Base-by-base conservation (phyloP, 2,329 filamentous ascomycete genomes). In the Fusarium siculi region DNA sequence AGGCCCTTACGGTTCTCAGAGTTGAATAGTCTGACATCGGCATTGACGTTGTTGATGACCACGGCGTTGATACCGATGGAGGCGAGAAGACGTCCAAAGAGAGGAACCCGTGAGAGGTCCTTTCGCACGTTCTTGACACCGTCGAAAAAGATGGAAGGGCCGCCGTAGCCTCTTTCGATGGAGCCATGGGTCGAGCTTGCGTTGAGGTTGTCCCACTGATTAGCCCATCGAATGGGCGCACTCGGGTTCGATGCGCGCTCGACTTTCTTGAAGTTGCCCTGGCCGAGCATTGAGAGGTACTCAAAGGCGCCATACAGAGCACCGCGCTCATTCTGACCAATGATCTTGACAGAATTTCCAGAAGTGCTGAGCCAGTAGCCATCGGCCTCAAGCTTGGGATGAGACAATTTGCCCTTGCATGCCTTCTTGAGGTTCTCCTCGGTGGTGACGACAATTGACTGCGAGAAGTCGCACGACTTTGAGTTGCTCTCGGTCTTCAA, bases 31-130 rank as follows among this genome's bases (percentile, higher is more conserved):
- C 84, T 84, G 5, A 87, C 83, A 74, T 93, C 90, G 9, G 92
- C 91, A 74, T 93, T 93, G 76, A 93, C 92, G 65, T 93, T 93
- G 82, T 93, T 93, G 75, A 93, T 84, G 7, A 93, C 82, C 15
- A 92, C 84, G 1, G 85, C 92, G 71, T 93, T 93, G 73, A 93
- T 81, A 19, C 90, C 83, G 37, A 93, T 86, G 0, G 91, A 93
- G 6, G 91, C 87, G 19, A 93, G 81, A 7, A 93, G 84, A 3
- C 91, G 90, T 3, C 89, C 91, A 71, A 93, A 93, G 71, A 91
- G 84, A 9, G 84, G 81, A 1, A 87, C 89, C 1, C 91, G 88
- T 4, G 87, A 89, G 23, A 91, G 82, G 68, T 93, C 87, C 7
- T 87, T 82, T n/a, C 87, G 81, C 11, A 92, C 84, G 15, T 79